phyloP scores from a whole-genome alignment of 805 yeast genomes.

The Hermanozyma aechmeae region DNA sequence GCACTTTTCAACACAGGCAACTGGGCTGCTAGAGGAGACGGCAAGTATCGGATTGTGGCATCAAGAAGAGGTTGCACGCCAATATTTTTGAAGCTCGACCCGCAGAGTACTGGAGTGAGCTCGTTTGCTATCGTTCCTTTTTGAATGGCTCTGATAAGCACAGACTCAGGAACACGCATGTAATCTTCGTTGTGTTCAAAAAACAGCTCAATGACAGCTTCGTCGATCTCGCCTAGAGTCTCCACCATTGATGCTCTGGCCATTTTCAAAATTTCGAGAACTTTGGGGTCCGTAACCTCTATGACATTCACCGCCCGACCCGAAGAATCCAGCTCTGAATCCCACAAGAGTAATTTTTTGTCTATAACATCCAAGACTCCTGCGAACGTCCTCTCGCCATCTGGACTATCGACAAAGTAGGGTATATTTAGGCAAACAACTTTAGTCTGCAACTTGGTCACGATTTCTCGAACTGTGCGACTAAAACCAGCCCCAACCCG shows the following conservation, averaged over 20 bases:
- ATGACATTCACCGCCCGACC: constrained; percentile 45
- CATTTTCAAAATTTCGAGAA: constrained; percentile 30
- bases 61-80: constrained; percentile 94
- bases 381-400: constrained; percentile 36
- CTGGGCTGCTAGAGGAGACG: constrained; percentile 64
- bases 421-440: constrained; percentile 76
- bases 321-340: constrained; percentile 23
- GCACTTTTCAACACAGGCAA: constrained; percentile 43
- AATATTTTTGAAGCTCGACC: constrained; percentile 84
- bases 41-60: constrained; percentile 68
- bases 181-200: constrained; percentile 65
- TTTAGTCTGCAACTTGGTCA: constrained; percentile 62
- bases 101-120: constrained; percentile 79
- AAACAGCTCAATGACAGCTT: constrained; percentile 63
- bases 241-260: constrained; percentile 74
- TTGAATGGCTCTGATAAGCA: constrained; percentile 54
- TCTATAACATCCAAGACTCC: constrained; percentile 76
- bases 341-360: constrained; percentile 50
- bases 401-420: constrained; percentile 33
- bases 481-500: constrained; percentile 93
- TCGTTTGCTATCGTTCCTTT: constrained; percentile 48
- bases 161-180: constrained; percentile 46
- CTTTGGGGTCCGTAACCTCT: constrained; percentile 15
- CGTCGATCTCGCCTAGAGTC: constrained; percentile 77
- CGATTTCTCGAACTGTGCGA: constrained; percentile 78